Percentiles rank a stretch among this genome's conserved stretches.
phyloP scores from a whole-genome alignment of 2,329 filamentous ascomycete species.

The Ophioceras dolichostomum region DNA sequence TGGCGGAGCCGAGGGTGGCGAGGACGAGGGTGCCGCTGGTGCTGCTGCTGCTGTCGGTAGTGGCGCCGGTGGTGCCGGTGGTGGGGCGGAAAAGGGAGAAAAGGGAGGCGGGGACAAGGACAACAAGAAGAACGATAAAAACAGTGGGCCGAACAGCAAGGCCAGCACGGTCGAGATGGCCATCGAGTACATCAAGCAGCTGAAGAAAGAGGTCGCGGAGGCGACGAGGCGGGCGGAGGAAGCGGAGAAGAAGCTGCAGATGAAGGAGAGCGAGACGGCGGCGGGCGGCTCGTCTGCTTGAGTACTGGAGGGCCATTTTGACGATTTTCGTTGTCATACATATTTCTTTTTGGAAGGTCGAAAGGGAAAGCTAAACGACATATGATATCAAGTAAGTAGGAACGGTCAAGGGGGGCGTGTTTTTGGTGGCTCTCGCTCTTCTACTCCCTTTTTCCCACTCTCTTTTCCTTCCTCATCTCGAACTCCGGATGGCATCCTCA shows the following conservation, averaged over 20 bases:
- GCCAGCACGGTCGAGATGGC: constrained; percentile 96
- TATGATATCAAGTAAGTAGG: too few relatives aligned
- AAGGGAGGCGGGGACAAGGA: constrained; percentile 25
- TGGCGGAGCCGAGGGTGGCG: constrained; percentile 29
- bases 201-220: constrained; percentile 61
- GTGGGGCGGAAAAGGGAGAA: constrained; percentile 30
- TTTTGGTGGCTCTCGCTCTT: background rate
- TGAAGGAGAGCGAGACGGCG: background rate
- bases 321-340: too few relatives aligned
- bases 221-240: constrained; percentile 51
- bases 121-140: constrained; percentile 29
- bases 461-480: too few relatives aligned
- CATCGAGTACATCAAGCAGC: constrained; percentile 83
- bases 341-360: too few relatives aligned
- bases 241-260: constrained; percentile 47
- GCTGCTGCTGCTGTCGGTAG: too few relatives aligned
- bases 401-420: too few relatives aligned
- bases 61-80: constrained; percentile 18
- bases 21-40: too few relatives aligned
- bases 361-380: too few relatives aligned
- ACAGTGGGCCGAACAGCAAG: constrained; percentile 61
- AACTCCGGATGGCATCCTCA: too few relatives aligned
- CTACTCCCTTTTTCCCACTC: background rate
- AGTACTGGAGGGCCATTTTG: too few relatives aligned
- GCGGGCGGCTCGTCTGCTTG: background rate